Evolutionary conservation across 768 basidiomycete genomes (phyloP), one percentile per base, ranked within the genome.

Genomic region (Suillus hirtellus): DNA sequence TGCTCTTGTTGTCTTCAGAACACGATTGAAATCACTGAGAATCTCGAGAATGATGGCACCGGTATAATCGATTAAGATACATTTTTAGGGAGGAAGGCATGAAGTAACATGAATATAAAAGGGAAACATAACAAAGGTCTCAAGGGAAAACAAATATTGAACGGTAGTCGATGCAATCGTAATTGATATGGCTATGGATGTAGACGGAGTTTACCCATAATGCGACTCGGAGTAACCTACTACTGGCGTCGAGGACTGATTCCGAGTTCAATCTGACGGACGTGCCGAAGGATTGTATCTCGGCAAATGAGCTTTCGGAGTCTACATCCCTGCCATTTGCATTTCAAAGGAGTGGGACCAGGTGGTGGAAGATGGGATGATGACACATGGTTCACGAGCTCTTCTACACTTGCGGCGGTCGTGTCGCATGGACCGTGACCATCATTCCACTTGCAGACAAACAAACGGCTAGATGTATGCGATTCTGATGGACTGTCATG

Each of bases 231-330:
- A 47, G 21, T 12, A 47, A 14, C 12, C 46, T 24, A 47, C 14
- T 14, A 9, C 47, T 12, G 21, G 7, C 47, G 24, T 49, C 47
- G 24, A 15, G 7, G 47, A 0, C 1, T 34, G 17, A 31, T 31
- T 10, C 2, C 4, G 17, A 31, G 17, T 4, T 52, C 10, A 10
- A 52, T 19, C 1, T 52, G 17, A 31, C 50, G 50, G 17, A 52
- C 34, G 31, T 52, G 50, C 0, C 50, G 50, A 10, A 10, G 1
- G 17, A 52, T 34, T 1, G 27, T 52, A 11, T 52, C 17, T 4
- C 50, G 31, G 9, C 50, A 0, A 2, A 34, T 34, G 27, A 0
- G 2, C 0, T 10, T 3, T 52, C 0, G 0, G 17, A 4, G 27
- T 9, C 1, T 10, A 31, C 50, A 52, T 31, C 15, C 31, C 4